phyloP scores from a whole-genome alignment of 805 yeast species.

The Scheffersomyces lignosus region DNA sequence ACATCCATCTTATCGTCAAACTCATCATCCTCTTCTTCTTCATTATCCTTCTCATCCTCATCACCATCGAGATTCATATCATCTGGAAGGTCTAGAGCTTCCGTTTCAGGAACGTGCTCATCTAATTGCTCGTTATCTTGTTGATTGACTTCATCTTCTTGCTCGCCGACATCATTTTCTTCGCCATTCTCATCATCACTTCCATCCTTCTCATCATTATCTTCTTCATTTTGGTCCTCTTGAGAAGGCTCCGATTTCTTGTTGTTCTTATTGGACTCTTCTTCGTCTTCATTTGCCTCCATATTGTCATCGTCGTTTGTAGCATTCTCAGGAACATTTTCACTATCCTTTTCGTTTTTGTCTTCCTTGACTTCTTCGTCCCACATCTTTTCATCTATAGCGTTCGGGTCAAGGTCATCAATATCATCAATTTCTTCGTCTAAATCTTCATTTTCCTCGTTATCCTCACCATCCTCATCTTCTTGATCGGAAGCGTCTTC shows the following conservation, averaged over 20 bases:
- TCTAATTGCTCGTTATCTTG: slow-evolving; percentile 72
- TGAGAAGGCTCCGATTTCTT: slow-evolving; percentile 17
- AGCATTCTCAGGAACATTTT: slow-evolving; percentile 59
- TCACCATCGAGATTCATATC: slow-evolving; percentile 88
- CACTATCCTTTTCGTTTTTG: slow-evolving; percentile 80
- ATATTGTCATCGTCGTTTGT: slow-evolving; percentile 51
- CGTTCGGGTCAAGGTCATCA: slow-evolving; percentile 90
- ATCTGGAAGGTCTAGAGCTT: slow-evolving; percentile 87
- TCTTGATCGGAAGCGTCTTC: slow-evolving; percentile 78
- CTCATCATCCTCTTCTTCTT: slow-evolving; percentile 35
- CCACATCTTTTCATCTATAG: slow-evolving; percentile 97
- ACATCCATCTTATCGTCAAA: slow-evolving; percentile 18
- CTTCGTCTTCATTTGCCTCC: slow-evolving; percentile 48
- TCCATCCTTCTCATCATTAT: slow-evolving; percentile 41
- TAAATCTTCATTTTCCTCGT: slow-evolving; percentile 55
- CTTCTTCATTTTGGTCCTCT: slow-evolving; percentile 33
- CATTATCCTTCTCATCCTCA: slow-evolving; percentile 50
- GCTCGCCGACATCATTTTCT: slow-evolving; percentile 78
- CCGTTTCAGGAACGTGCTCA: slow-evolving; percentile 75
- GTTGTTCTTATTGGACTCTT: slow-evolving; percentile 27
- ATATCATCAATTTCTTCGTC: slow-evolving; percentile 90
- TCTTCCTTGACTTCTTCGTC: slow-evolving; percentile 83
- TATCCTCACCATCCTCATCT: slow-evolving; percentile 42
- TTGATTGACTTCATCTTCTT: slow-evolving; percentile 73
- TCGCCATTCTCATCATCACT: slow-evolving; percentile 47